phyloP scores from a whole-genome alignment of 495 filamentous ascomycete genomes.

The Penicilliopsis zonata region DNA sequence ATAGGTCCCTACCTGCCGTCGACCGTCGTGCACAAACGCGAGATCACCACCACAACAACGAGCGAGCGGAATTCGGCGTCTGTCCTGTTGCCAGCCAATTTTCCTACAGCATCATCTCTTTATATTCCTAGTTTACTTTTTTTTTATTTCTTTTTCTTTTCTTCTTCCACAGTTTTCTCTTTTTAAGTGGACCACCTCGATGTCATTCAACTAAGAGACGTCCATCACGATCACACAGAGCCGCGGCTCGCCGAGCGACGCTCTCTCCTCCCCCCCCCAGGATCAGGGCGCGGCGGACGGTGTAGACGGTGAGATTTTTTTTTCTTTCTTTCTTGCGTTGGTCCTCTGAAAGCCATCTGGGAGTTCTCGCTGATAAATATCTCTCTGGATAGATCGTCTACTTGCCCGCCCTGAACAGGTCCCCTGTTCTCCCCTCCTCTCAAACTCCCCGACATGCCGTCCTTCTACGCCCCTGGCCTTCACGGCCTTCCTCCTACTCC shows the following conservation, averaged over 20 bases:
- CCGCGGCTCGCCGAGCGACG: constrained; percentile 31
- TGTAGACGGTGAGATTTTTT: constrained; percentile 35
- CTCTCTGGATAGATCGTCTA: constrained; percentile 15
- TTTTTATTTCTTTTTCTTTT: constrained; percentile 18
- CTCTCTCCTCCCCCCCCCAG: constrained; percentile 26
- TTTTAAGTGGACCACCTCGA: constrained; percentile 20
- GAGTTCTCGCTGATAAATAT: constrained; percentile 6
- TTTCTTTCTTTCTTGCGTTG: constrained; percentile 5
- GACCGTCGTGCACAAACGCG: no score
- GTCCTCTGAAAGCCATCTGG: constrained; percentile 5
- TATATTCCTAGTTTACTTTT: constrained; percentile 3
- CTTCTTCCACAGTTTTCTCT: constrained; percentile 7
- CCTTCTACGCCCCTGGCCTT: constrained; percentile 31
- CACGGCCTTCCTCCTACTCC: constrained; percentile 35
- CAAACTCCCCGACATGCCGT: constrained; percentile 26
- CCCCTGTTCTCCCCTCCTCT: constrained; percentile 6
- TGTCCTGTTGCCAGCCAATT: constrained; percentile 10
- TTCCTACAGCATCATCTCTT: constrained; percentile 6
- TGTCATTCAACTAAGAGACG: constrained; percentile 35
- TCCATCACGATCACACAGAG: constrained; percentile 20
- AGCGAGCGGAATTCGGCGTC: not conserved
- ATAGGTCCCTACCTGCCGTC: no score
- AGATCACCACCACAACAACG: not conserved
- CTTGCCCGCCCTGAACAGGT: constrained; percentile 29
- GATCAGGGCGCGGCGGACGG: constrained; percentile 31